Base-by-base conservation (phyloP, 176 grass and related monocot species). In the Puya raimondii region DNA sequence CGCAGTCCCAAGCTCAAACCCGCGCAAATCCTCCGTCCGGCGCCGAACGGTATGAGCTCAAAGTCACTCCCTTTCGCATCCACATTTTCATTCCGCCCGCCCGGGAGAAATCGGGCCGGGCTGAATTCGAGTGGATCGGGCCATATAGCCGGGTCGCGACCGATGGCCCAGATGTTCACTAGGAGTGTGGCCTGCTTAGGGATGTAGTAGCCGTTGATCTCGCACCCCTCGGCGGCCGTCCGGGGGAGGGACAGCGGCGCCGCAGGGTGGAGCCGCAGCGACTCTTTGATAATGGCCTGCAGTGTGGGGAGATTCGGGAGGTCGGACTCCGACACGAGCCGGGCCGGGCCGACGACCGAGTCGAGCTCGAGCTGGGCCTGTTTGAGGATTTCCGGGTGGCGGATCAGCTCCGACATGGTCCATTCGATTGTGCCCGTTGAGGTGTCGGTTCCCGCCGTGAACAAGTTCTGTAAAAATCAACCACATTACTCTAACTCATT, bases 161-260 rank as follows among this genome's bases (percentile, higher is more conserved):
- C 80, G 14, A 78, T 68, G 15, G 80, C 80, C 80, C 80, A 83
- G 2, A 83, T 49, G 61, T 83, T 83, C 11, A 83, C 69, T 0
- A 83, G 11, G 14, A 83, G 61, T 16, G 71, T 21, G 9, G 64
- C 74, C 15, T 72, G 51, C 11, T 66, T 53, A 0, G 80, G 80
- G 64, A 83, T 78, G 18, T 47, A 29, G 63, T 68, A 78, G 12
- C 81, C 51, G 11, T 50, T 64, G 4, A 73, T 53, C 49, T 83
- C 52, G 47, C 81, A 83, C 6, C 63, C 33, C 5, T 77, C 52
- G 9, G 75, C 59, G 20, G 69, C 63, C 47, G 48, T 53, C 23
- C 70, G 69, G 1, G 81, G 81, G 11, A 83, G 42, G 52, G 48
- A 47, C 3, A 83, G 81, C 12, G 81, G 74, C 16, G 81, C 77